A percentile compares a stretch with the other conserved stretches of the same genome.
phyloP scores from a whole-genome alignment of 176 grass and related monocot genomes.

The Aegilops speltoides region DNA sequence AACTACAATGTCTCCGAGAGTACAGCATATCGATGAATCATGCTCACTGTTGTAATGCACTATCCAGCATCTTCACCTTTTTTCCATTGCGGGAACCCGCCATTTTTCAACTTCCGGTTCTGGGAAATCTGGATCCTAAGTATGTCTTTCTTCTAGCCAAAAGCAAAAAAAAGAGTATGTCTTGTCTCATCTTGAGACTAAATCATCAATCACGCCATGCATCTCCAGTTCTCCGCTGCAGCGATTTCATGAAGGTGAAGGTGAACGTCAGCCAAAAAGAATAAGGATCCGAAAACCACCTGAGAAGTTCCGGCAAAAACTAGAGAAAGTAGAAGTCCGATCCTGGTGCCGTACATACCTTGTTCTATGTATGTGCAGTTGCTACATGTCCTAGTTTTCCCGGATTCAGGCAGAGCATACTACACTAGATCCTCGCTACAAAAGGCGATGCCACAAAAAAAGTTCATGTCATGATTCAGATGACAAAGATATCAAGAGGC shows the following conservation, averaged over 20 bases:
- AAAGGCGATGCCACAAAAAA: background rate
- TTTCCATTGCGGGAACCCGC: background rate
- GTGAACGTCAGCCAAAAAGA: background rate
- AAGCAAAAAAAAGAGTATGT: background rate
- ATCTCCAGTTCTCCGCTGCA: background rate
- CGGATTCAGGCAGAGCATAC: conserved; percentile 22
- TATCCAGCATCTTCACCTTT: background rate
- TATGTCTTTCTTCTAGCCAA: background rate
- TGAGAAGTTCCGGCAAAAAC: too few species aligned
- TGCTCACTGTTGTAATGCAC: too few species aligned
- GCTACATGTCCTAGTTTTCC: background rate
- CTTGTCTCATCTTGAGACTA: background rate
- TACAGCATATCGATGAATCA: background rate
- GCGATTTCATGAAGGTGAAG: background rate
- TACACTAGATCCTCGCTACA: conserved; percentile 43
- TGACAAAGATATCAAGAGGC: background rate
- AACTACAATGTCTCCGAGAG: background rate
- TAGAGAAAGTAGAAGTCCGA: background rate
- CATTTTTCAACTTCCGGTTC: background rate
- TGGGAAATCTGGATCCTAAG: background rate
- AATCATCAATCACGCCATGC: background rate
- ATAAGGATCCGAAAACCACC: background rate
- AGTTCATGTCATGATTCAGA: background rate
- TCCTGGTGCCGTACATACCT: background rate
- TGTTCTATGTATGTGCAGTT: background rate